Base-by-base conservation (phyloP, 2,329 filamentous ascomycete species). In the Harringtonia aguacate region DNA sequence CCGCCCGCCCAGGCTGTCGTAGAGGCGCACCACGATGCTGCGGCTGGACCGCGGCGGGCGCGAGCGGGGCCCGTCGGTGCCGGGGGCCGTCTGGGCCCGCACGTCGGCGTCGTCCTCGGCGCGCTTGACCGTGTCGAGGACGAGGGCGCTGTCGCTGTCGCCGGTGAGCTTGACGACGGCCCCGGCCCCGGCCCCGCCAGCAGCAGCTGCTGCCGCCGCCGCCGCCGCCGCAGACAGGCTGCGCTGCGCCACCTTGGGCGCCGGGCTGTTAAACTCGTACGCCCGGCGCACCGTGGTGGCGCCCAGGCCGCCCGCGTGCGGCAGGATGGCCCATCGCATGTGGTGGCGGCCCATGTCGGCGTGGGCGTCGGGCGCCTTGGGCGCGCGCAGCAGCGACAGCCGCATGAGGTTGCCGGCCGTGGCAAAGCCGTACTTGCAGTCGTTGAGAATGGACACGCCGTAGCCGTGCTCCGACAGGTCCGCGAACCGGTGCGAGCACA, bases 81-180 rank as follows among this genome's bases (percentile, higher is more conserved):
- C 49, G 10, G 42, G n/a, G 29, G 46, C 46, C 30, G 75, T 74
- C 20, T 76, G 75, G 4, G 71, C 63, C 36, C 72, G 77, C 36
- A 88, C 75, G 52, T 88, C 85, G 55, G 83, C 80, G 52, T 90
- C 85, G 54, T 90, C 85, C 58, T 90, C 85, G n/a, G 86, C 92
- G 46, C 92, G 82, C 73, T 98, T 98, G 61, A 98, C 74, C 1
- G 81, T 83, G 59, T 98, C 92, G 1, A 98, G 69, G 4, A 98
- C 69, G 18, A 98, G 67, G 3, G 84, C 81, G 10, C 70, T 59
- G 24, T 27, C 24, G 24, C 24, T n/a, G 36, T 73, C 70, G 37
- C 82, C 81, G 2, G 70, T 69, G n/a, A 95, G 64, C 48, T 73
- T 74, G 56, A 95, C 31, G 56, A 52, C 24, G 45, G 46, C 7